Percentiles rank a stretch among this genome's conserved stretches.
phyloP scores from a whole-genome alignment of 805 yeast genomes.

The Soucietia sequanensis region DNA sequence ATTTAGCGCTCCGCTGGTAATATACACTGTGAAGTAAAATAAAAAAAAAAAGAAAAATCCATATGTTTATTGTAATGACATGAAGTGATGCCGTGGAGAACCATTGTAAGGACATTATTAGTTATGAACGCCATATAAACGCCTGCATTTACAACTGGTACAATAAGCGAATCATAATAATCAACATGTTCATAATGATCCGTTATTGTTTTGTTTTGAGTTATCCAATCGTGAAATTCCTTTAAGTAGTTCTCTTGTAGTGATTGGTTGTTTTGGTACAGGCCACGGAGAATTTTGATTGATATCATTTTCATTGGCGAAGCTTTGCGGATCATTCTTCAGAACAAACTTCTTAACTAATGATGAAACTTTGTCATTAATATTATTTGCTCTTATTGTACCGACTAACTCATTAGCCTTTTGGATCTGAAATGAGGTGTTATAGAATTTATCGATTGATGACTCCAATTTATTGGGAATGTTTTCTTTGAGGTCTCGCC shows the following conservation, averaged over 20 bases:
- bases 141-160: no score
- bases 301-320: not conserved
- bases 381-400: slow-evolving; percentile 12
- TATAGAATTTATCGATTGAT: slow-evolving; percentile 38
- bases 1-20: no score
- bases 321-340: slow-evolving; percentile 13
- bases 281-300: slow-evolving; percentile 15
- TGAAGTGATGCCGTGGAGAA: no score
- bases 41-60: no score
- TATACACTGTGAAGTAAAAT: no score
- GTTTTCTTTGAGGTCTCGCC: slow-evolving; percentile 9
- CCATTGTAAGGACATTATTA: no score
- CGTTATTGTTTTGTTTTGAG: not conserved
- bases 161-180: no score
- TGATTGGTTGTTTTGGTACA: slow-evolving; percentile 12
- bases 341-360: slow-evolving; percentile 20
- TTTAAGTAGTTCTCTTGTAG: slow-evolving; percentile 18
- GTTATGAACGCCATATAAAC: no score
- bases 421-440: slow-evolving; percentile 26
- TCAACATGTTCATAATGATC: no score
- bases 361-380: slow-evolving; percentile 18
- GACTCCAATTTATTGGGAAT: slow-evolving; percentile 19
- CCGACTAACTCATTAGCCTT: slow-evolving; percentile 23
- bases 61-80: no score
- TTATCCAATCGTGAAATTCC: slow-evolving; percentile 19